Percentiles rank a stretch among this genome's conserved stretches.
Conservation (phyloP, 1,139 yeast genomes). For the Magnusiomyces fungicola region DNA sequence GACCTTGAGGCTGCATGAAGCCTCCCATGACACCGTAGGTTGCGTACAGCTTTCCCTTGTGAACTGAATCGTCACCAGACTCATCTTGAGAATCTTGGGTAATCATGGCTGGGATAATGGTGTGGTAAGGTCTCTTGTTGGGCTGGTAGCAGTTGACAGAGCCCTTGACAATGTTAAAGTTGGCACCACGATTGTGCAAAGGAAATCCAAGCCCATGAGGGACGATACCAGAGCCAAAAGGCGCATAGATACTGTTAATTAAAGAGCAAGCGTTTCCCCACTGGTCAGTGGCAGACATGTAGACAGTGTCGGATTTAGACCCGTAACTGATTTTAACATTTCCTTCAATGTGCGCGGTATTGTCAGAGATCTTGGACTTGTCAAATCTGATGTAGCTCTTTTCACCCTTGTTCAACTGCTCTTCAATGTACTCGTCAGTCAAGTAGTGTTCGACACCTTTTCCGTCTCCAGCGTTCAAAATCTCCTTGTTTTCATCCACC, state of each 20-base stretch:
- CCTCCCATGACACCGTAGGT: slow-evolving; percentile 86
- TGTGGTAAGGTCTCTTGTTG: slow-evolving; percentile 71
- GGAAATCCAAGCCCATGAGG: slow-evolving; percentile 64
- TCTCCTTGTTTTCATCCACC: slow-evolving; percentile 39
- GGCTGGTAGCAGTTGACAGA: slow-evolving; percentile 59
- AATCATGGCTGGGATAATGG: slow-evolving; percentile 78
- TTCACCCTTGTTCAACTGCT: slow-evolving; percentile 37
- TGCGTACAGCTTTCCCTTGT: slow-evolving; percentile 46
- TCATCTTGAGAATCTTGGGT: slow-evolving; percentile 32
- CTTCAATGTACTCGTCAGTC: slow-evolving; percentile 39
- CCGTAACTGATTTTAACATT: neutral
- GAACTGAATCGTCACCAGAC: neutral
- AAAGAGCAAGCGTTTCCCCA: slow-evolving; percentile 80
- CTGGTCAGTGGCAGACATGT: slow-evolving; percentile 59
- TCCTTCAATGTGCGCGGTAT: slow-evolving; percentile 23
- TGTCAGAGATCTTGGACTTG: slow-evolving; percentile 36
- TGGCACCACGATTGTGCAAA: slow-evolving; percentile 70
- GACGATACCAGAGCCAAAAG: slow-evolving; percentile 67
- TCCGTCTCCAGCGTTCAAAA: neutral
- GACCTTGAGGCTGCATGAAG: slow-evolving; percentile 82
- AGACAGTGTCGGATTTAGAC: slow-evolving; percentile 68
- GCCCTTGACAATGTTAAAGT: slow-evolving; percentile 56
- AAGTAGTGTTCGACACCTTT: slow-evolving; percentile 33
- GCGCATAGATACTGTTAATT: slow-evolving; percentile 65
- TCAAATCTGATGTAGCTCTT: slow-evolving; percentile 32